phyloP scores from a whole-genome alignment of 768 basidiomycete species.

The Tylopilus sp. region DNA sequence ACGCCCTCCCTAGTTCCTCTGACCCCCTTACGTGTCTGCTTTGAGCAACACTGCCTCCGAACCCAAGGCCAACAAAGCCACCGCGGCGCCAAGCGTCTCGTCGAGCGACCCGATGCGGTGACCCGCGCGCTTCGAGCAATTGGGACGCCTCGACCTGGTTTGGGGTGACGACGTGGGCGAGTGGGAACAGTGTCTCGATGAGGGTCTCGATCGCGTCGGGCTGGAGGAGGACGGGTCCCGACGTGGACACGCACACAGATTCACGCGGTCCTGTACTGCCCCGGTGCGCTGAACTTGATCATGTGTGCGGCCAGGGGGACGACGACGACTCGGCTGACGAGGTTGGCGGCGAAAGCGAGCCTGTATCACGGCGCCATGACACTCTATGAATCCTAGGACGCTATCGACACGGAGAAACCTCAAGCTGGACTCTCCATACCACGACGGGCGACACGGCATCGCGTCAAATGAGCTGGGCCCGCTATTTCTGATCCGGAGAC shows the following conservation, averaged over 20 bases:
- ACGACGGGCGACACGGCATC: too few species aligned
- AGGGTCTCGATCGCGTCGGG: slow-evolving; percentile 61
- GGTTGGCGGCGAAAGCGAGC: too few species aligned
- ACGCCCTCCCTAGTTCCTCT: slow-evolving; percentile 41
- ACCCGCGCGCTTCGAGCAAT: slow-evolving; percentile 47
- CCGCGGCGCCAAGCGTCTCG: slow-evolving; percentile 60
- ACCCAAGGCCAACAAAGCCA: slow-evolving; percentile 46
- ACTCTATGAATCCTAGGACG: too few species aligned
- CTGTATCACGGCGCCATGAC: too few species aligned
- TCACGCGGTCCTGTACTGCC: too few species aligned
- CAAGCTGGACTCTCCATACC: too few species aligned
- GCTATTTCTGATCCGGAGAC: too few species aligned
- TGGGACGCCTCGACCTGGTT: slow-evolving; percentile 80
- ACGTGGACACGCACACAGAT: slow-evolving; percentile 90
- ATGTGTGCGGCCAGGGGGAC: too few species aligned
- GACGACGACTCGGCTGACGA: too few species aligned
- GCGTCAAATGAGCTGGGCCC: too few species aligned
- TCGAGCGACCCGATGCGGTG: slow-evolving; percentile 42
- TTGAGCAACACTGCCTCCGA: slow-evolving; percentile 71
- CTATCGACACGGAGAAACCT: too few species aligned
- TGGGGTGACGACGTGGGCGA: slow-evolving; percentile 74
- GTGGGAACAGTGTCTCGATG: slow-evolving; percentile 62
- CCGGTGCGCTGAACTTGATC: too few species aligned
- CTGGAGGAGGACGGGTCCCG: slow-evolving; percentile 75
- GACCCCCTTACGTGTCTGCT: slow-evolving; percentile 66